These are phyloP conservation scores for Penicillium salamii DNA, from an alignment of 495 filamentous ascomycete genomes.

Conservation along the genomic window DNA sequence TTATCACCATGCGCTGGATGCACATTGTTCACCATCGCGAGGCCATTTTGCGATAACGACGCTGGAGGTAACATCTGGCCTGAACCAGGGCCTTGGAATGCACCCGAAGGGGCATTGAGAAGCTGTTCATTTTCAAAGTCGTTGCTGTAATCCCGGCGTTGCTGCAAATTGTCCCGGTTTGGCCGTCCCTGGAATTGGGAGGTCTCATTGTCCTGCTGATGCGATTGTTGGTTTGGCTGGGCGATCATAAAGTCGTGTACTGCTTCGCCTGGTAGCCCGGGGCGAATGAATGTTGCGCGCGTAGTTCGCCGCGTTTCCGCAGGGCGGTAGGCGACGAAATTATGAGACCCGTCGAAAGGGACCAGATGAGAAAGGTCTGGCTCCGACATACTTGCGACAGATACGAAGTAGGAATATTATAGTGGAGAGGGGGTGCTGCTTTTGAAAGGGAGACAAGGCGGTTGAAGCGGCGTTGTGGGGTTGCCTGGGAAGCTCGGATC, in stretches of 20 bases:
- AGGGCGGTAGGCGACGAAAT: slow-evolving; percentile 22
- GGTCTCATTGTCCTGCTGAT: neutral
- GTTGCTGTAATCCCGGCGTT: slow-evolving; percentile 1
- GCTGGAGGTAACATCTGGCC: neutral
- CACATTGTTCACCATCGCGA: slow-evolving; percentile 10
- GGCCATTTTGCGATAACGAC: neutral
- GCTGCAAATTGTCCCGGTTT: neutral
- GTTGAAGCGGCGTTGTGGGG: slow-evolving; percentile 30
- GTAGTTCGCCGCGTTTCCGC: slow-evolving; percentile 11
- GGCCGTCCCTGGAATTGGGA: slow-evolving; percentile 2
- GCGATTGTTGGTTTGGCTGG: slow-evolving; percentile 18
- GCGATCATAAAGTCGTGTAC: slow-evolving; percentile 23
- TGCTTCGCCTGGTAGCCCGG: slow-evolving; percentile 2
- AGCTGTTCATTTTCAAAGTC: neutral
- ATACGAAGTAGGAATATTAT: neutral
- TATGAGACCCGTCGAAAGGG: slow-evolving; percentile 22
- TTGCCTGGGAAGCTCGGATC: slow-evolving; percentile 10
- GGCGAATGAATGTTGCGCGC: slow-evolving; percentile 13
- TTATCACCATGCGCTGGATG: slow-evolving; percentile 10
- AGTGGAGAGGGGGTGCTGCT: slow-evolving; percentile 15
- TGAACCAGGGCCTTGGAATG: slow-evolving; percentile 11
- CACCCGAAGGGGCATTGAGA: neutral
- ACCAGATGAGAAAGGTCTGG: slow-evolving; percentile 9
- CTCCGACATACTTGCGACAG: slow-evolving; percentile 11
- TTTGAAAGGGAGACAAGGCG: slow-evolving; percentile 17